Percentiles rank a stretch among this genome's conserved stretches.
These are phyloP conservation scores for Fraxinus cuspidata DNA, from an alignment of 257 asterid genomes.

Conservation along the genomic window DNA sequence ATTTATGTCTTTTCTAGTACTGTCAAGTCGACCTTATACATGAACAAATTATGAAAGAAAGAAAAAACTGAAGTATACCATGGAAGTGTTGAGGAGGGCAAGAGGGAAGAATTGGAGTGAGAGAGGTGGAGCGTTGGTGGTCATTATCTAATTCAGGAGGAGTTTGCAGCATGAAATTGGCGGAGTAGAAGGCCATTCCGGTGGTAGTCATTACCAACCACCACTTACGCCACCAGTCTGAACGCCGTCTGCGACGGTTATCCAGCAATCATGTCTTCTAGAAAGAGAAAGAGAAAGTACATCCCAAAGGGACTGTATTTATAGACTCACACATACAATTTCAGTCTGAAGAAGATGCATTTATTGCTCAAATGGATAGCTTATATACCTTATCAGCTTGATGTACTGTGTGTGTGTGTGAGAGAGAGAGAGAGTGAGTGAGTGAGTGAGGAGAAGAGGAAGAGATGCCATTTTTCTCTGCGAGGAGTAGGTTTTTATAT, in stretches of 20 bases:
- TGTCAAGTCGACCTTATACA: not conserved
- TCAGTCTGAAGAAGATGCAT: constrained; percentile 42
- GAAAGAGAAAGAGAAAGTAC: not conserved
- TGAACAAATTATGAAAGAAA: not conserved
- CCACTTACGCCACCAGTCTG: constrained; percentile 23
- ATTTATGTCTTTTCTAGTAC: not conserved
- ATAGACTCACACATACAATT: constrained; percentile 1
- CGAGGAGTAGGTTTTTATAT: constrained; percentile 39
- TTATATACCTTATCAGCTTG: constrained; percentile 64
- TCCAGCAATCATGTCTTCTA: constrained; percentile 27
- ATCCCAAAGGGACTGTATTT: not conserved
- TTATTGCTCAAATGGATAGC: constrained; percentile 47
- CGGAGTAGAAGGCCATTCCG: constrained; percentile 74
- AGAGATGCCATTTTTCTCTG: constrained; percentile 34
- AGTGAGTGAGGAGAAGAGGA: constrained; percentile 11
- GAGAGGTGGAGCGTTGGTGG: constrained; percentile 38
- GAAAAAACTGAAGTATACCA: constrained; percentile 28
- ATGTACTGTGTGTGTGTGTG: constrained; percentile 24
- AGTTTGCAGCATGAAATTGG: constrained; percentile 82
- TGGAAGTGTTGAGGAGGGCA: constrained; percentile 54
- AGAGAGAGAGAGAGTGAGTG: constrained; percentile 12
- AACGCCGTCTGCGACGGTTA: constrained; percentile 26
- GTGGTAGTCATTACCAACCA: constrained; percentile 47
- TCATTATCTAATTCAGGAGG: constrained; percentile 53
- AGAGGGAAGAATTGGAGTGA: constrained; percentile 43